phyloP scores from a whole-genome alignment of 805 yeast species.

The Ogataea henricii region DNA sequence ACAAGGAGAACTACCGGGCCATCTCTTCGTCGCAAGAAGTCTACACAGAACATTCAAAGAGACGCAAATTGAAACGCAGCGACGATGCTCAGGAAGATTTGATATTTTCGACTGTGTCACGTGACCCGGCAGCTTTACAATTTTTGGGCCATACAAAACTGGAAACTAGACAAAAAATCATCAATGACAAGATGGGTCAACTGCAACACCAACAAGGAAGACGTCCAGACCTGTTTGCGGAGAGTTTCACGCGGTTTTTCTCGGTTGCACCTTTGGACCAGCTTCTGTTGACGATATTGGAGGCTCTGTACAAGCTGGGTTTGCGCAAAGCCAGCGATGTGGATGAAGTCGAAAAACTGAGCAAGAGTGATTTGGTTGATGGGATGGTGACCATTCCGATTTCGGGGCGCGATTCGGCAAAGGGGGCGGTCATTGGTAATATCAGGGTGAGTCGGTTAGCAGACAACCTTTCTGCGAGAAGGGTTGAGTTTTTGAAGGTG shows the following conservation, averaged over 20 bases:
- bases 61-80: constrained; percentile 32
- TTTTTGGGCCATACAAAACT: constrained; percentile 35
- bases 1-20: constrained; percentile 29
- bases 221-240: constrained; percentile 37
- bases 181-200: constrained; percentile 26
- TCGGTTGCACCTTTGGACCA: constrained; percentile 46
- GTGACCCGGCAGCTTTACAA: constrained; percentile 54
- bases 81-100: constrained; percentile 34
- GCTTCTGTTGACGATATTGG: constrained; percentile 42
- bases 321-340: constrained; percentile 27
- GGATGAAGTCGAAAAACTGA: constrained; percentile 23
- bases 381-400: constrained; percentile 41
- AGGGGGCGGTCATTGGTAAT: constrained; percentile 47
- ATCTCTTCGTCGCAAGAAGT: constrained; percentile 45
- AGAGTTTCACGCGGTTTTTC: constrained; percentile 54
- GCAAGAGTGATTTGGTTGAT: constrained; percentile 31
- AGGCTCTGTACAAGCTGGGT: constrained; percentile 46
- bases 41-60: constrained; percentile 39
- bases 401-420: constrained; percentile 46
- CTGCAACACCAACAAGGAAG: constrained; percentile 20
- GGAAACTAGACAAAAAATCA: constrained; percentile 22
- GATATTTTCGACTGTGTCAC: constrained; percentile 41
- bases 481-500: constrained; percentile 54
- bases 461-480: constrained; percentile 42
- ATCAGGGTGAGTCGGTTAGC: constrained; percentile 44